Evolutionary conservation across 768 basidiomycete species (phyloP).

Genomic region (Mycena rebaudengoi): DNA sequence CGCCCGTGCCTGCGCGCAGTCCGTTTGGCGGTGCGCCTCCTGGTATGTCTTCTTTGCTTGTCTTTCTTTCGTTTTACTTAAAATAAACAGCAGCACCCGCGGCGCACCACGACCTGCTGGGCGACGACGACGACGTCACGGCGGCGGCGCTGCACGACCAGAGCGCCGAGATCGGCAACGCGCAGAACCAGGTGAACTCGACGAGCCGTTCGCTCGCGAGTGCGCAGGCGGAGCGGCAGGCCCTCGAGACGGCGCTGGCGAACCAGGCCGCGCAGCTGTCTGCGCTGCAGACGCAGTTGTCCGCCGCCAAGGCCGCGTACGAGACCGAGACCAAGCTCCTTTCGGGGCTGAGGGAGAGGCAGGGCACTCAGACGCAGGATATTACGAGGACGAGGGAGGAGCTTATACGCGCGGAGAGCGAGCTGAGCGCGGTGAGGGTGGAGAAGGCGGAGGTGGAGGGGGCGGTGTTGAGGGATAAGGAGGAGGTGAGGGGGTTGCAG

Average conservation of each 20-base stretch:
- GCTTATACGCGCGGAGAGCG: constrained; percentile 90
- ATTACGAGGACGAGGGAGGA: constrained; percentile 79
- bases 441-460: constrained; percentile 95
- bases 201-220: constrained; percentile 77
- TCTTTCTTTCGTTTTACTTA: background rate
- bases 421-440: constrained; percentile 85
- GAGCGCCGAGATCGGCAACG: constrained; percentile 88
- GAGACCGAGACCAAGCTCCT: constrained; percentile 84
- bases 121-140: constrained; percentile 72
- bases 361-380: constrained; percentile 69
- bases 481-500: constrained; percentile 89
- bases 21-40: constrained; percentile 33
- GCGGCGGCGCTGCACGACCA: constrained; percentile 67
- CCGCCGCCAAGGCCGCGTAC: constrained; percentile 83
- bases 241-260: constrained; percentile 70
- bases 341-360: constrained; percentile 72
- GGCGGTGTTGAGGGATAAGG: constrained; percentile 87
- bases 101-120: constrained; percentile 65
- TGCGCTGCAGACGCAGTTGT: constrained; percentile 83
- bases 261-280: constrained; percentile 79
- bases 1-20: constrained; percentile 57
- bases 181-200: constrained; percentile 84
- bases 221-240: constrained; percentile 69
- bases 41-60: constrained; percentile 33
- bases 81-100: too few species aligned